phyloP scores from a whole-genome alignment of 306 rosid genomes.

The Cajanus cajan region DNA sequence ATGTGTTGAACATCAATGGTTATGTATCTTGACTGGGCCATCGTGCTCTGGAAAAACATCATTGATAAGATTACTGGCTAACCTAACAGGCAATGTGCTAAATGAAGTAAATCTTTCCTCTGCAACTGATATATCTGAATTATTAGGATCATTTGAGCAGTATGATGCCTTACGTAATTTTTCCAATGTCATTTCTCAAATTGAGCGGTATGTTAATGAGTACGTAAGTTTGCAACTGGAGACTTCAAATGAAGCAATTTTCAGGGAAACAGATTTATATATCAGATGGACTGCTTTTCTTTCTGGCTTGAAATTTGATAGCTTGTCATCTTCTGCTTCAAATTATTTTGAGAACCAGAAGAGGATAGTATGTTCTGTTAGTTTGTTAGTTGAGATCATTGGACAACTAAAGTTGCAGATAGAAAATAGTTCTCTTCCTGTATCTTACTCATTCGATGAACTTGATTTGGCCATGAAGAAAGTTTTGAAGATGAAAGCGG shows the following conservation, averaged over 20 bases:
- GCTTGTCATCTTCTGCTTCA: slow-evolving; percentile 39
- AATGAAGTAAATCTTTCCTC: slow-evolving; percentile 88
- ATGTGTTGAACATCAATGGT: slow-evolving; percentile 81
- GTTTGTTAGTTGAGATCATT: slow-evolving; percentile 55
- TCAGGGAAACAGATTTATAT: slow-evolving; percentile 40
- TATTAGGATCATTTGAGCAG: slow-evolving; percentile 95
- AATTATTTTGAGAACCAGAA: slow-evolving; percentile 47
- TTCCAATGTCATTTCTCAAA: slow-evolving; percentile 48
- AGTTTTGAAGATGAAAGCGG: slow-evolving; percentile 60
- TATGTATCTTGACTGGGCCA: slow-evolving; percentile 87
- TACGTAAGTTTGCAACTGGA: slow-evolving; percentile 51
- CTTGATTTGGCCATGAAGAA: slow-evolving; percentile 55
- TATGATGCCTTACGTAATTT: slow-evolving; percentile 70
- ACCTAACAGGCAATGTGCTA: slow-evolving; percentile 79
- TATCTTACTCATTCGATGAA: slow-evolving; percentile 47
- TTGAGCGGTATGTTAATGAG: slow-evolving; percentile 60
- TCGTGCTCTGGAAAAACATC: slow-evolving; percentile 89
- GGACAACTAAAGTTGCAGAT: slow-evolving; percentile 48
- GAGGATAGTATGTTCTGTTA: slow-evolving; percentile 48
- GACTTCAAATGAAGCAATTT: slow-evolving; percentile 35
- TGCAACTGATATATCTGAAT: slow-evolving; percentile 90
- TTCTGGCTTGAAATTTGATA: slow-evolving; percentile 42
- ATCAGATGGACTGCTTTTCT: slow-evolving; percentile 56
- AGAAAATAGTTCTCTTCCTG: slow-evolving; percentile 29
- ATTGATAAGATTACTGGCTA: slow-evolving; percentile 73